Evolutionary conservation across 2,329 filamentous ascomycete genomes (phyloP), one percentile per base, ranked within the genome.

Genomic region (Paecilomyces formosus): DNA sequence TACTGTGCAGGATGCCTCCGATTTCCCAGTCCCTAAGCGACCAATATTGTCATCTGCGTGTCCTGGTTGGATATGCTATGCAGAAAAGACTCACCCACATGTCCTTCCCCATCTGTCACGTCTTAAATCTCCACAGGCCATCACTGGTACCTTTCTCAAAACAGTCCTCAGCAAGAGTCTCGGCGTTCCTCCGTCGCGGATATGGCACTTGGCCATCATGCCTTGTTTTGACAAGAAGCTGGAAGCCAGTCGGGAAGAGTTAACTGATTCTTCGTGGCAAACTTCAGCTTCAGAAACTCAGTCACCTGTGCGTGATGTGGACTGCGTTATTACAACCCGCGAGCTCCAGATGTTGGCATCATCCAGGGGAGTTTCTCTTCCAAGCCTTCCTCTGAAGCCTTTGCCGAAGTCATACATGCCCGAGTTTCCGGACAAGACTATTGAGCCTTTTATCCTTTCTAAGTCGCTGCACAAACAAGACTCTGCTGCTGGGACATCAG

Each of bases 161-260:
- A 93, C 91, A 0, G 85, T 89, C 0, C 77, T 99, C 35, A 91
- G 88, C 73, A 85, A 84, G 64, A 82, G 79, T 56, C 82, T 92
- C 61, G 85, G 85, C 33, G 85, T 97, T 54, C 75, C 87, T 0
- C 88, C 92, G 0, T 86, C 87, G 62, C 85, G 87, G 65, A 92
- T 99, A 71, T 99, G 93, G 90, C 93, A 97, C 74, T 76, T 97
- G 56, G 91, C 93, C 12, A 82, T 99, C 53, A 99, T 99, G 94
- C 94, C 94, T 21, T 99, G 94, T 74, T 97, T 99, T 73, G 94
- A 99, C 74, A 99, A 99, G 80, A 99, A 99, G 74, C 83, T 99
- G 28, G 94, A 99, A 76, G 94, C 94, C 6, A 96, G 92, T 66
- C 87, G 94, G 56, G 88, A 92, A 72, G 94, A 99, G 74, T 83